Conservation (phyloP, 495 filamentous ascomycete genomes). For the Tuber magnatum region DNA sequence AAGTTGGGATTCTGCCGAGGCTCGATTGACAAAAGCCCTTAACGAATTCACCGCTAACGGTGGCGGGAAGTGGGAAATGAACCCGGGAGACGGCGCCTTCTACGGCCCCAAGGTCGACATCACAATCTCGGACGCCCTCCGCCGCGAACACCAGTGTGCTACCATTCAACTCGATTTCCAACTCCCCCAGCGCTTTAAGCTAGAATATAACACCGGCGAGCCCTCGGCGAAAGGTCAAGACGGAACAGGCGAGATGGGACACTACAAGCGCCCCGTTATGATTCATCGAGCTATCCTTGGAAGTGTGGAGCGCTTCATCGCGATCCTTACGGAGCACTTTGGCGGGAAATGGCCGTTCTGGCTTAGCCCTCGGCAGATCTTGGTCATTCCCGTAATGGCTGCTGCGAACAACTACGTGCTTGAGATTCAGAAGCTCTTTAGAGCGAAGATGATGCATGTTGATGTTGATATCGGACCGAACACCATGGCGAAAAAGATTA, state of each 20-base stretch:
- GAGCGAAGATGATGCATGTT: slow-evolving; percentile 58
- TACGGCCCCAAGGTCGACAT: slow-evolving; percentile 97
- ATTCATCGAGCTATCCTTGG: slow-evolving; percentile 94
- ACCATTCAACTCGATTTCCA: slow-evolving; percentile 98
- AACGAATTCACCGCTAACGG: slow-evolving; percentile 60
- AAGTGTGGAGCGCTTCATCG: slow-evolving; percentile 89
- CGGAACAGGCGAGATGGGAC: slow-evolving; percentile 46
- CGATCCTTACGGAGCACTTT: slow-evolving; percentile 89
- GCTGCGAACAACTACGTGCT: slow-evolving; percentile 74
- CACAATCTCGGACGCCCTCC: slow-evolving; percentile 71
- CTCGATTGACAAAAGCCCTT: slow-evolving; percentile 65
- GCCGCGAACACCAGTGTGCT: slow-evolving; percentile 78
- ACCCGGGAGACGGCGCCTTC: slow-evolving; percentile 92
- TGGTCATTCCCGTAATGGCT: slow-evolving; percentile 87
- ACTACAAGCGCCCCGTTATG: slow-evolving; percentile 88
- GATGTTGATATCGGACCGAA: slow-evolving; percentile 86
- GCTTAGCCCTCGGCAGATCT: slow-evolving; percentile 84
- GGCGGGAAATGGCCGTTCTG: slow-evolving; percentile 98
- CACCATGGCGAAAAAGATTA: slow-evolving; percentile 94
- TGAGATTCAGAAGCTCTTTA: slow-evolving; percentile 62
- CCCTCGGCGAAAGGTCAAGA: slow-evolving; percentile 40
- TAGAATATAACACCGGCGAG: slow-evolving; percentile 74
- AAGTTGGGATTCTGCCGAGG: slow-evolving; percentile 83
- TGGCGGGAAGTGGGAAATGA: slow-evolving; percentile 74
- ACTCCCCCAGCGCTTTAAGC: slow-evolving; percentile 72